These are phyloP conservation scores for Coprinopsis marcescibilis DNA, from an alignment of 768 basidiomycete species.

Conservation along the genomic window DNA sequence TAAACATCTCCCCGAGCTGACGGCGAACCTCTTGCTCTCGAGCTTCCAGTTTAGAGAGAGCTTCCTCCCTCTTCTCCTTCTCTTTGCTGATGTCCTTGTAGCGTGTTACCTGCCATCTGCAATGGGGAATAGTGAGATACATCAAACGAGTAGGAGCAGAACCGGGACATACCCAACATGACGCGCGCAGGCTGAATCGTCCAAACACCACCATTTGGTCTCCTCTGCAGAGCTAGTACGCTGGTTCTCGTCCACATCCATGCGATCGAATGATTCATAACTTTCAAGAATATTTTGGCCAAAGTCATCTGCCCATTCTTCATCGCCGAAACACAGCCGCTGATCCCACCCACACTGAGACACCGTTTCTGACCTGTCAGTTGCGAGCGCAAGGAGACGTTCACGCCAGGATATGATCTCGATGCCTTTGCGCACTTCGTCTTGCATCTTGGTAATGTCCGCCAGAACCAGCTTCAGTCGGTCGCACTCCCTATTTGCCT, in stretches of 20 bases:
- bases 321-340: slow-evolving; percentile 76
- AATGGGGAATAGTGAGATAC: not conserved
- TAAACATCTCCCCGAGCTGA: slow-evolving; percentile 68
- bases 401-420: slow-evolving; percentile 69
- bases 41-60: slow-evolving; percentile 59
- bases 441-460: slow-evolving; percentile 53
- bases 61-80: slow-evolving; percentile 68
- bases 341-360: slow-evolving; percentile 88
- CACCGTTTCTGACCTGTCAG: slow-evolving; percentile 55
- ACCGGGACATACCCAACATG: slow-evolving; percentile 57
- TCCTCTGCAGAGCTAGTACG: slow-evolving; percentile 40
- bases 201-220: slow-evolving; percentile 76
- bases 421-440: slow-evolving; percentile 61
- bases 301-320: slow-evolving; percentile 63
- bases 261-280: slow-evolving; percentile 42
- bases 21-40: slow-evolving; percentile 76
- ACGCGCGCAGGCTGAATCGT: slow-evolving; percentile 69
- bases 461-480: slow-evolving; percentile 50
- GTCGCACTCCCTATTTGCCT: slow-evolving; percentile 50
- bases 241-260: slow-evolving; percentile 28
- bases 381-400: slow-evolving; percentile 59
- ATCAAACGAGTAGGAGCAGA: slow-evolving; percentile 7
- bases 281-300: slow-evolving; percentile 63
- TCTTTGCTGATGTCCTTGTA: slow-evolving; percentile 67
- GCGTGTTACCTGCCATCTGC: slow-evolving; percentile 77